phyloP scores from a whole-genome alignment of 176 grass and related monocot genomes.

The Cenchrus americanus region DNA sequence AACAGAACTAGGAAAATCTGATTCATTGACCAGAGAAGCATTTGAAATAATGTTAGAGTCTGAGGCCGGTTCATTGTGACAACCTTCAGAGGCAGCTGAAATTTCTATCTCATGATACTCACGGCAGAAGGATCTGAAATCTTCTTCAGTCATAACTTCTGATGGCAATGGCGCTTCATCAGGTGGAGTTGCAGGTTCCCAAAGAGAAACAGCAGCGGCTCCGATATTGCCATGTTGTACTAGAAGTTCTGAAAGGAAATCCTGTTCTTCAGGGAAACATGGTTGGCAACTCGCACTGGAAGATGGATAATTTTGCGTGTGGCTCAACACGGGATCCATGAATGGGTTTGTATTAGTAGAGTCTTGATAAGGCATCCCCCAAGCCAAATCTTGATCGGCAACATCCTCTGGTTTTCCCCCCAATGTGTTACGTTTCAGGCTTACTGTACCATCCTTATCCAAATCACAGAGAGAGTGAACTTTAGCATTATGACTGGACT shows the following conservation, averaged over 20 bases:
- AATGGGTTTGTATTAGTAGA: slow-evolving; percentile 53
- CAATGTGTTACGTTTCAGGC: slow-evolving; percentile 21
- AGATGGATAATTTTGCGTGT: slow-evolving; percentile 34
- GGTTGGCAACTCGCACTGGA: slow-evolving; percentile 26
- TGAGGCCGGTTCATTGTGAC: slow-evolving; percentile 45
- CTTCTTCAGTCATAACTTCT: slow-evolving; percentile 59
- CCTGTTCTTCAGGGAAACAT: slow-evolving; percentile 52
- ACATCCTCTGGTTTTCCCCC: slow-evolving; percentile 35
- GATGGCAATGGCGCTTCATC: slow-evolving; percentile 55
- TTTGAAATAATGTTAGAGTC: slow-evolving; percentile 42
- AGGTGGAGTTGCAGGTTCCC: slow-evolving; percentile 69
- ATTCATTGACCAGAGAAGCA: slow-evolving; percentile 39
- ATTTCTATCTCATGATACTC: slow-evolving; percentile 54
- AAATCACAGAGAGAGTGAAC: slow-evolving; percentile 30
- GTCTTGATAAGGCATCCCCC: slow-evolving; percentile 49
- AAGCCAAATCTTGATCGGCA: slow-evolving; percentile 22
- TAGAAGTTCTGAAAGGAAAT: slow-evolving; percentile 58
- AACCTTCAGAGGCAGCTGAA: slow-evolving; percentile 29
- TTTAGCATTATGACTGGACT: slow-evolving; percentile 29
- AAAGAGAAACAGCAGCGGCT: slow-evolving; percentile 60
- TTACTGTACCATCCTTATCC: slow-evolving; percentile 39
- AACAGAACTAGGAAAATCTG: slow-evolving; percentile 11
- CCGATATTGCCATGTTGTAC: slow-evolving; percentile 39
- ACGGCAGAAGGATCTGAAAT: slow-evolving; percentile 55
- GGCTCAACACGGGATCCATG: slow-evolving; percentile 36